Conservation (phyloP, 2,329 filamentous ascomycete genomes). For the Chlorencoelia australis region DNA sequence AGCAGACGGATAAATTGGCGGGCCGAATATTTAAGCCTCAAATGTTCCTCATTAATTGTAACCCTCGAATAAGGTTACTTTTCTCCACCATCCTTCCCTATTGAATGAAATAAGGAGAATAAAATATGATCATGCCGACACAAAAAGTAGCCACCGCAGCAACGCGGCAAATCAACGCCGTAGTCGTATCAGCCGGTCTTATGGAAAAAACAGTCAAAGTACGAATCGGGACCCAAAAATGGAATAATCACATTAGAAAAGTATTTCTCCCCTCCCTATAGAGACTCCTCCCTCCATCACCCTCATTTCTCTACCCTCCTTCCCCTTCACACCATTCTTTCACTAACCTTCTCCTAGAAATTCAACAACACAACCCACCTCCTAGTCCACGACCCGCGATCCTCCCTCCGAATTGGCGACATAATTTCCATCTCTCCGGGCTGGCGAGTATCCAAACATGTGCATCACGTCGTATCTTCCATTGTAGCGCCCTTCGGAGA, state of each 20-base stretch:
- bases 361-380: constrained; percentile 55
- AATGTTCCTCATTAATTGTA: too few relatives aligned
- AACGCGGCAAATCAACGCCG: constrained; percentile 25
- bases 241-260: constrained; percentile 65
- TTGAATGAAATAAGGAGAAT: too few relatives aligned
- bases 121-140: constrained; percentile 4
- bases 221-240: constrained; percentile 58
- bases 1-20: too few relatives aligned
- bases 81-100: too few relatives aligned
- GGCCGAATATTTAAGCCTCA: too few relatives aligned
- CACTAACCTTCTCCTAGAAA: constrained; percentile 34
- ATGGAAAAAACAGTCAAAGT: constrained; percentile 77
- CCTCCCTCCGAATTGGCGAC: constrained; percentile 64
- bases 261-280: constrained; percentile 32
- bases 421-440: constrained; percentile 61
- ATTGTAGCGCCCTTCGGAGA: constrained; percentile 64
- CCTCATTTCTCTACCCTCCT: neutral
- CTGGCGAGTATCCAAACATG: constrained; percentile 53
- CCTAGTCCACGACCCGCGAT: constrained; percentile 70
- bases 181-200: constrained; percentile 67
- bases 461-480: constrained; percentile 63
- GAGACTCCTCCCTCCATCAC: neutral
- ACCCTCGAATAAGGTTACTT: too few relatives aligned
- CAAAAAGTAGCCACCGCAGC: neutral
- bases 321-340: neutral